phyloP scores from a whole-genome alignment of 2,329 filamentous ascomycete genomes.

The Paraphaeosphaeria sporulosa region DNA sequence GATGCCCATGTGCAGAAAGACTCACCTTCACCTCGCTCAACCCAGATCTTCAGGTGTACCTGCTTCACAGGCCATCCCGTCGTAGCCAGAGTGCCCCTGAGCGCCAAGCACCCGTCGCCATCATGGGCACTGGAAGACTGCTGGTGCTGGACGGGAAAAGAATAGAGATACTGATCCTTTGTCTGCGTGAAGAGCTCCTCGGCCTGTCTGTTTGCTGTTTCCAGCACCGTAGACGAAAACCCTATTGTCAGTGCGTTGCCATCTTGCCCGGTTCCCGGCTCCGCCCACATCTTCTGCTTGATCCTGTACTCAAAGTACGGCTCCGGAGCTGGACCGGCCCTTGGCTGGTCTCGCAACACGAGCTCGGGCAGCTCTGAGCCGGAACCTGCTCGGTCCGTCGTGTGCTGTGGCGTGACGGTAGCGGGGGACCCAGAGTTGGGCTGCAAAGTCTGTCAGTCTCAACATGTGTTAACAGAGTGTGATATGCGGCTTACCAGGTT shows the following conservation, averaged over 20 bases:
- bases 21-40: slow-evolving; percentile 20
- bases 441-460: background rate
- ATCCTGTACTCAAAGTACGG: slow-evolving; percentile 36
- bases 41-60: slow-evolving; percentile 26
- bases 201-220: slow-evolving; percentile 28
- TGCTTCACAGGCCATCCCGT: slow-evolving; percentile 22
- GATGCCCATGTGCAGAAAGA: background rate
- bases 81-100: slow-evolving; percentile 16
- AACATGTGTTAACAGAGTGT: too few relatives aligned
- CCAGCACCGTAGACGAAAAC: slow-evolving; percentile 17
- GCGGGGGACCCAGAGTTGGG: too few relatives aligned
- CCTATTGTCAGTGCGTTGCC: slow-evolving; percentile 14
- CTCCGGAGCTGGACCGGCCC: slow-evolving; percentile 2
- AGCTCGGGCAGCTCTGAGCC: background rate
- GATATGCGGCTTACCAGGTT: background rate
- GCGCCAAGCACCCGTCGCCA: slow-evolving; percentile 20
- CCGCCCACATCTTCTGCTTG: slow-evolving; percentile 26
- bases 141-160: slow-evolving; percentile 14
- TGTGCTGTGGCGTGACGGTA: background rate
- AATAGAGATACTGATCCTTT: slow-evolving; percentile 13
- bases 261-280: slow-evolving; percentile 8
- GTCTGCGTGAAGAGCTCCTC: slow-evolving; percentile 18
- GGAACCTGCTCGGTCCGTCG: background rate
- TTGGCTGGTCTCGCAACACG: background rate
- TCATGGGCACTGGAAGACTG: slow-evolving; percentile 17